Conservation (phyloP, 352 stramenopile species). For the Globisporangium okanoganense region DNA sequence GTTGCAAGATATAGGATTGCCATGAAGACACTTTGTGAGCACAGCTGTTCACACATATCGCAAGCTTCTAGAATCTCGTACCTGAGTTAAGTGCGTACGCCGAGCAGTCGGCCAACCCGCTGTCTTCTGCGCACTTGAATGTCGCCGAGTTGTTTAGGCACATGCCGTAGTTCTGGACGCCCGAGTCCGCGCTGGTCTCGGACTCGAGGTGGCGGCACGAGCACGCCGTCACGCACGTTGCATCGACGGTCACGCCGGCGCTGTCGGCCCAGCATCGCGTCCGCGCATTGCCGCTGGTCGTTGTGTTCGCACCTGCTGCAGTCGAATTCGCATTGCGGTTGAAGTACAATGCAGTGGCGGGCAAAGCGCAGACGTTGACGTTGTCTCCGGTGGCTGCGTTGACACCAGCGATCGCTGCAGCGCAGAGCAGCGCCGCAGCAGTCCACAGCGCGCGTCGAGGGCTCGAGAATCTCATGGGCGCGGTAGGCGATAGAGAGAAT, state of each 20-base stretch:
- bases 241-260: slow-evolving; percentile 6
- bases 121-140: not conserved
- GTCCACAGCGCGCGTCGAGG: not conserved
- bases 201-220: slow-evolving; percentile 8
- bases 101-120: slow-evolving; percentile 8
- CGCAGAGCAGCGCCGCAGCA: not conserved
- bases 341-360: slow-evolving; percentile 24
- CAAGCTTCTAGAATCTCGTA: not conserved
- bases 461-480: not conserved
- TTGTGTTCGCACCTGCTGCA: not conserved
- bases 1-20: not conserved
- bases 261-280: slow-evolving; percentile 10
- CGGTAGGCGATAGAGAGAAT: not conserved
- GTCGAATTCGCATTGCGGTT: not conserved
- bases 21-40: not conserved
- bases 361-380: slow-evolving; percentile 20
- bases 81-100: slow-evolving; percentile 25
- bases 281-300: not conserved
- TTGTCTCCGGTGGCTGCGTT: not conserved
- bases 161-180: not conserved
- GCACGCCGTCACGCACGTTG: slow-evolving; percentile 5
- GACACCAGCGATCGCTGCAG: not conserved
- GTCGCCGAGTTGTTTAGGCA: slow-evolving; percentile 13
- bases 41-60: not conserved
- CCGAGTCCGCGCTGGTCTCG: not conserved